Evolutionary conservation across 371 early-diverging fungal genomes (phyloP), one percentile per base, ranked within the genome.

Genomic region (Mortierella sp.): DNA sequence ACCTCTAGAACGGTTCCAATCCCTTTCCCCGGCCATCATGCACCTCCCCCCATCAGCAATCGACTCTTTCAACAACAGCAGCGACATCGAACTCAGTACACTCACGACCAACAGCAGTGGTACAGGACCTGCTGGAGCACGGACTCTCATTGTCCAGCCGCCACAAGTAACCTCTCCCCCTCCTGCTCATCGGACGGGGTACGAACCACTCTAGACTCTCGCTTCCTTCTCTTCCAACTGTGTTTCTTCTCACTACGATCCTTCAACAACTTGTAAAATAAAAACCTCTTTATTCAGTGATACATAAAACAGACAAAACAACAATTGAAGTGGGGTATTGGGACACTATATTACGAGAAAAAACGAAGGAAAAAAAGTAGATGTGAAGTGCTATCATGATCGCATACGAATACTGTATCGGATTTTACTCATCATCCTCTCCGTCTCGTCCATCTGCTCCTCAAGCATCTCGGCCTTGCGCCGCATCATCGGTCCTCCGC

Each of bases 381-480:
- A 55, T 2, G 8, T 16, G 7, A 16, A 55, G 19, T 0, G 2
- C 31, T 31, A 50, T 81, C 37, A 81, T 34, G 82, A 81, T 9
- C 74, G 69, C 74, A 81, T 74, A 11, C 82, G 82, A 63, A 81
- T 77, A 26, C 64, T 77, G 37, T 77, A 81, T 64, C 82, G 70
- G 26, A 90, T 83, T 77, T 88, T 88, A 80, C 89, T 87, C 50
- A 91, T 79, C 58, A 88, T 86, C 16, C 86, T 77, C 82, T 89
- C 91, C 1, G 89, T 88, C 53, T 89, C 79, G 70, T 89, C 90
- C 81, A 91, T 80, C 53, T 86, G 86, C 19, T 86, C 87, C 79
- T 91, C 91, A 44, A 91, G 73, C 74, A 89, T 89, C 76, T 91
- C 91, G 58, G 86, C 86, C 71, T 89, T 85, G 78, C 89, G 79